Base-by-base conservation (phyloP, 2,329 filamentous ascomycete species). In the Pseudovirgaria hyperparasitica region DNA sequence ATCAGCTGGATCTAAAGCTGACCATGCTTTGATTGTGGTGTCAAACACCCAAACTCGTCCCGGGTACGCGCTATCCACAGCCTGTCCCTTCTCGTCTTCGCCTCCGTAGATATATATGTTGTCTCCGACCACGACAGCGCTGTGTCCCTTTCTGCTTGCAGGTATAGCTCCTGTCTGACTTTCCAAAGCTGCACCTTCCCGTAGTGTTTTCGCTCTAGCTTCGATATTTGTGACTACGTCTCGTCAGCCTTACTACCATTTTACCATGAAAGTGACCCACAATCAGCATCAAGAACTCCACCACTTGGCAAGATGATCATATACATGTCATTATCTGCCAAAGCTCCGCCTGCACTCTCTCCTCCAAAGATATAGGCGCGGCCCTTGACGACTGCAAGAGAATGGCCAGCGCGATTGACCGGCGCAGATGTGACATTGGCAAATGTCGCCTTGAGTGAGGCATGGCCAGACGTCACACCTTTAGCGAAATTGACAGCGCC, bases 291-390 rank as follows among this genome's bases (percentile, higher is more conserved):
- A 18, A 52, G 45, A 3, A 59, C 49, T n/a, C 54, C 54, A 7
- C 54, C 52, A 9, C 55, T 52, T 1, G 67, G 62, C 2, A 72
- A 42, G 9, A 67, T 62, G 27, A 72, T 45, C 13, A 63, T 57
- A 37, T 70, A 62, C 26, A 72, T 58, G 28, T 60, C 57, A 40
- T 64, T 64, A 29, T 58, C 54, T 17, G 63, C 64, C 15, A 68
- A 49, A 12, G 26, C 16, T 20, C 31, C 52, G 33, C 33, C 54
- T 22, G 45, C 40, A 1, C 38, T 46, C 38, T 60, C 54, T 27
- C 67, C 67, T 5, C 67, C 67, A 34, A 70, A 70, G 28, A 72
- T 61, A 41, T 70, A 70, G 16, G 65, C 65, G 35, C 63, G 62
- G 27, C 62, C 58, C 32, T 61, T 62, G 35, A 72, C 54, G 23